Conservation (phyloP, 768 basidiomycete species). For the Lepiota brunneoincarnata region DNA sequence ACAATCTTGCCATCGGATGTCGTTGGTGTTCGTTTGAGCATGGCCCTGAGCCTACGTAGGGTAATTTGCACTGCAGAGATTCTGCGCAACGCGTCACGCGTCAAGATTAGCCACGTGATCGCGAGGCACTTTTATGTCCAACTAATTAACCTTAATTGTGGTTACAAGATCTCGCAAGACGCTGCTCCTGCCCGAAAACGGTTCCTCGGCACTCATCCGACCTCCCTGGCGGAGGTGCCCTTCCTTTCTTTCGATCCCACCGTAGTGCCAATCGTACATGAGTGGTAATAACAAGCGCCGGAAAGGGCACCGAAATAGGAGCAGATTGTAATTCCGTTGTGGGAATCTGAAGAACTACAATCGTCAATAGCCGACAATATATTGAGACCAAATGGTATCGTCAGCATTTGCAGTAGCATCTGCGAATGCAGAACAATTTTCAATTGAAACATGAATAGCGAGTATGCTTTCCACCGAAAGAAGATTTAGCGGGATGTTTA, state of each 20-base stretch:
- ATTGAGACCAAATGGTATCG: slow-evolving; percentile 34
- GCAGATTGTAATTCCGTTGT: not conserved
- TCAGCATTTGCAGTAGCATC: slow-evolving; percentile 46
- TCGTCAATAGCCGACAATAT: slow-evolving; percentile 15
- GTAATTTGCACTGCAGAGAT: not conserved
- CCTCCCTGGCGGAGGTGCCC: too few species aligned
- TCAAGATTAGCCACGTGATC: slow-evolving; percentile 15
- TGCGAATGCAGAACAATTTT: slow-evolving; percentile 58
- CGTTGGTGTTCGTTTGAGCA: slow-evolving; percentile 71
- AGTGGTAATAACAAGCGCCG: too few species aligned
- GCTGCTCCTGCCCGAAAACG: too few species aligned
- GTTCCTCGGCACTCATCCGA: too few species aligned
- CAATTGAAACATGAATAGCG: slow-evolving; percentile 55
- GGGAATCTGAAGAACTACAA: not conserved
- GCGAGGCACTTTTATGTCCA: slow-evolving; percentile 3
- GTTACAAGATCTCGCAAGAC: too few species aligned
- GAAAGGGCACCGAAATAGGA: not conserved
- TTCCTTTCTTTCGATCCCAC: too few species aligned
- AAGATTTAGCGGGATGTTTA: slow-evolving; percentile 48
- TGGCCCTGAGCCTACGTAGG: slow-evolving; percentile 28
- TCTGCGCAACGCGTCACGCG: slow-evolving; percentile 14
- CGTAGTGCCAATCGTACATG: too few species aligned
- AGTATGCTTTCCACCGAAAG: slow-evolving; percentile 43
- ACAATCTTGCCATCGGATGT: slow-evolving; percentile 67
- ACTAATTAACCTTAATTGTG: too few species aligned